Conservation (phyloP, 169 alveolate species). For the Eimeria mitis region DNA sequence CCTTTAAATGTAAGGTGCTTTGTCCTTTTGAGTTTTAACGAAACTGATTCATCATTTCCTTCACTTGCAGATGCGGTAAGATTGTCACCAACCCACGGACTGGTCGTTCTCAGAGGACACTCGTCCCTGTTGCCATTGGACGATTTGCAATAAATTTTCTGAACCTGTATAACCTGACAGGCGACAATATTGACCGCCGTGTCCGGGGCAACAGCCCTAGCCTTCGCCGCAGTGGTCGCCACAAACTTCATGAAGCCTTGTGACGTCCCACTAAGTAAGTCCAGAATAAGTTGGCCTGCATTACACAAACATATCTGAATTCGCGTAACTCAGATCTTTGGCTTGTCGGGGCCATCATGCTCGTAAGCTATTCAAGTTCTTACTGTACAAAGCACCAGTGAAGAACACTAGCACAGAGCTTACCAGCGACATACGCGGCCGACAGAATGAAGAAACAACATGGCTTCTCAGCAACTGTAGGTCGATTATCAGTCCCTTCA, state of each 20-base stretch:
- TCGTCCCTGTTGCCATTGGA: not conserved
- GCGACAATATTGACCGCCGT: slow-evolving; percentile 70
- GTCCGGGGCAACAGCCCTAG: slow-evolving; percentile 50
- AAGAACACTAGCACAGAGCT: slow-evolving; percentile 48
- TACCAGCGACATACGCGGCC: slow-evolving; percentile 79
- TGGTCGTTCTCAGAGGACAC: slow-evolving; percentile 11
- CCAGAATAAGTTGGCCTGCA: slow-evolving; percentile 1
- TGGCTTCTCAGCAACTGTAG: slow-evolving; percentile 68
- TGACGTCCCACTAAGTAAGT: slow-evolving; percentile 81
- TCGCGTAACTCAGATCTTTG: slow-evolving; percentile 55
- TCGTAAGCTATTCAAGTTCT: slow-evolving; percentile 45
- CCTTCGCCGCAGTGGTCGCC: slow-evolving; percentile 36
- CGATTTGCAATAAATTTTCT: not conserved
- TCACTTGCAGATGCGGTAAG: slow-evolving; percentile 73
- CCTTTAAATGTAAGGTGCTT: slow-evolving; percentile 60
- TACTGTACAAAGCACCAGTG: not conserved
- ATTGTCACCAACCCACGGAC: not conserved
- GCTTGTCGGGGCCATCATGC: slow-evolving; percentile 68
- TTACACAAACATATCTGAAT: slow-evolving; percentile 16
- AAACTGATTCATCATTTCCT: not conserved
- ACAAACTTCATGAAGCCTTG: slow-evolving; percentile 35
- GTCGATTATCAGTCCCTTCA: not conserved
- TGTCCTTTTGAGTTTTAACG: not conserved
- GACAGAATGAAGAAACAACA: slow-evolving; percentile 47
- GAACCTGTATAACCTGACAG: slow-evolving; percentile 29